Conservation (phyloP, 139 green algal genomes). For the Chlamydomonas asymmetrica region DNA sequence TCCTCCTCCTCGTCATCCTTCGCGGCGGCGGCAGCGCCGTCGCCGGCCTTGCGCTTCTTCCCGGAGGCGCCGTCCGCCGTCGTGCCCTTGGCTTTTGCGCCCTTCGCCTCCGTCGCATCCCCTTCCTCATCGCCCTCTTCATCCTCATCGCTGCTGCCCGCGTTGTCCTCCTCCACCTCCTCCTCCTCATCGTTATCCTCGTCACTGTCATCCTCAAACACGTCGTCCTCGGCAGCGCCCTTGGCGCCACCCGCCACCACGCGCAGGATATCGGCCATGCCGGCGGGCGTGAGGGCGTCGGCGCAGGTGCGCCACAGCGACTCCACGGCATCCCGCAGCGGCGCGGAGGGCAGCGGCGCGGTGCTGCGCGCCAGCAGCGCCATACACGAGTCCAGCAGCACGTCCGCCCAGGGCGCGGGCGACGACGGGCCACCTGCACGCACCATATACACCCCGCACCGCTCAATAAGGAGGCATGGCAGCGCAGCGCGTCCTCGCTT, state of each 20-base stretch:
- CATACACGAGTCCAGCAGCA: slow-evolving; percentile 78
- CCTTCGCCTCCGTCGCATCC: too few species aligned
- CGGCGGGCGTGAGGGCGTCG: slow-evolving; percentile 20
- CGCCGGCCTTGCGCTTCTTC: neutral
- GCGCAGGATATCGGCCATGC: slow-evolving; percentile 62
- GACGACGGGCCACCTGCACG: too few species aligned
- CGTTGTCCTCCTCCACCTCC: neutral
- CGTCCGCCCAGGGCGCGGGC: slow-evolving; percentile 64
- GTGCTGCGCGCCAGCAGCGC: slow-evolving; percentile 58
- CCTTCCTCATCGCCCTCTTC: slow-evolving; percentile 27
- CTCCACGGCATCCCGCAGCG: slow-evolving; percentile 73
- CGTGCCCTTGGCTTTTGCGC: neutral
- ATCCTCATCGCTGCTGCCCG: slow-evolving; percentile 19
- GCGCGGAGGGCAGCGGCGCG: slow-evolving; percentile 55
- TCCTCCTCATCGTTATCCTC: slow-evolving; percentile 31
- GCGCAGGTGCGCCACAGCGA: slow-evolving; percentile 45
- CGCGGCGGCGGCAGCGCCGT: neutral
- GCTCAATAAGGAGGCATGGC: too few species aligned
- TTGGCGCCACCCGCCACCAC: slow-evolving; percentile 49
- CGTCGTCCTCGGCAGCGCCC: slow-evolving; percentile 28
- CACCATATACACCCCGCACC: too few species aligned
- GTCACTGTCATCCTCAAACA: slow-evolving; percentile 43
- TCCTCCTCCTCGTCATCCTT: slow-evolving; percentile 16
- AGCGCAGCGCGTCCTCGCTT: too few species aligned
- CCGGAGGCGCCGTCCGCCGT: too few species aligned